Conservation (phyloP, 129 eudicot species). For the Sambucus nigra region DNA sequence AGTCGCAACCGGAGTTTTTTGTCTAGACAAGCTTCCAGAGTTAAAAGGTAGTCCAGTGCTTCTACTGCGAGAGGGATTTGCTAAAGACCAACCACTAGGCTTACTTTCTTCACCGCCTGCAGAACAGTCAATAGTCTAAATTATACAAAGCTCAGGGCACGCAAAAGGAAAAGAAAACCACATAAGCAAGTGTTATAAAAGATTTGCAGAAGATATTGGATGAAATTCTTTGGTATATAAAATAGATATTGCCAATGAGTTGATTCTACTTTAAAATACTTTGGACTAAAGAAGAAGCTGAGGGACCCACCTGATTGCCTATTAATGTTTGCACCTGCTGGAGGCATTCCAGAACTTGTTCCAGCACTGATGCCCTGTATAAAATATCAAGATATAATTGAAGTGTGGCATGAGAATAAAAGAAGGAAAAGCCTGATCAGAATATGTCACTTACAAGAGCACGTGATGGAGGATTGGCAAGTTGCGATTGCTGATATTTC, state of each 20-base stretch:
- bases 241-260: background rate
- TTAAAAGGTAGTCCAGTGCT: constrained; percentile 29
- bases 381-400: constrained; percentile 11
- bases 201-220: background rate
- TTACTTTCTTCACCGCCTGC: constrained; percentile 73
- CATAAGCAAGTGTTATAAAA: background rate
- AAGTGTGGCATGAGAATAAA: background rate
- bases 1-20: constrained; percentile 53
- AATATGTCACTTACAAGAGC: constrained; percentile 57
- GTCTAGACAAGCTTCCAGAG: constrained; percentile 59
- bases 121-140: background rate
- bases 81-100: constrained; percentile 50
- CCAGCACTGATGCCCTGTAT: constrained; percentile 71
- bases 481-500: constrained; percentile 96
- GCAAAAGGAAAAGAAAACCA: background rate
- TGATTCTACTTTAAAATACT: background rate
- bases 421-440: background rate
- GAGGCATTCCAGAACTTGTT: constrained; percentile 89
- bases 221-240: background rate
- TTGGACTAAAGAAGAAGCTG: background rate
- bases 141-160: background rate
- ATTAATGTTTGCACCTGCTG: constrained; percentile 40
- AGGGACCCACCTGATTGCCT: constrained; percentile 47
- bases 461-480: constrained; percentile 89
- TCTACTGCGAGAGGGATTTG: constrained; percentile 44